Conservation (phyloP, 331 rosid species). For the Pyracantha coccinea region DNA sequence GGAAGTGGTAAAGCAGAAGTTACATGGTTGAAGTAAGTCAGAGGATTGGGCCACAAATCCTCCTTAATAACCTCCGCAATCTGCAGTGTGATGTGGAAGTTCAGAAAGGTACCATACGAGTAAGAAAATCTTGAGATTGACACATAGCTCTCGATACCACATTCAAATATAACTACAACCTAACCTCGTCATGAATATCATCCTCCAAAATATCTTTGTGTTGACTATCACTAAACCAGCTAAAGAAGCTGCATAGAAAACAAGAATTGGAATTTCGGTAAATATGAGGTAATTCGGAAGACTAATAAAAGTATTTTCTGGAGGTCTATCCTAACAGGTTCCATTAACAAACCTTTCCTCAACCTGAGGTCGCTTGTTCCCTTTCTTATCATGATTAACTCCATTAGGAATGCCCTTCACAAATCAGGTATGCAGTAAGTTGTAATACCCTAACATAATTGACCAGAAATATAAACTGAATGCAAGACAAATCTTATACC, state of each 20-base stretch:
- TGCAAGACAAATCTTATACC: conserved; percentile 28
- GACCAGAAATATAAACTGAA: not conserved
- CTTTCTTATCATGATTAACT: conserved; percentile 67
- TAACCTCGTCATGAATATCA: conserved; percentile 71
- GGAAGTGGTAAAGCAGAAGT: conserved; percentile 7
- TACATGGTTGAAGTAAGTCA: conserved; percentile 71
- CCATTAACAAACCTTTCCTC: conserved; percentile 62
- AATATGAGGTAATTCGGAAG: not conserved
- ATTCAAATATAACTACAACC: conserved; percentile 9
- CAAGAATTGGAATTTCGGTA: not conserved
- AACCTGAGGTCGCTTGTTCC: conserved; percentile 66
- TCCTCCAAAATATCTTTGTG: conserved; percentile 72
- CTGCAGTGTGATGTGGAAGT: conserved; percentile 34
- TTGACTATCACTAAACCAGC: conserved; percentile 73
- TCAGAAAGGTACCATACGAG: not conserved
- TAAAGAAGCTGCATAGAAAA: conserved; percentile 67
- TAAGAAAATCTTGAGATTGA: not conserved
- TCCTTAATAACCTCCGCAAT: conserved; percentile 87
- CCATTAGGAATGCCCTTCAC: conserved; percentile 73
- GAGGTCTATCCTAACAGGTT: not conserved
- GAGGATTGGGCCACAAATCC: conserved; percentile 94
- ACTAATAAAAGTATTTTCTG: not conserved
- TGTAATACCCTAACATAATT: not conserved
- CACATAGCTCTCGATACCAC: not conserved
- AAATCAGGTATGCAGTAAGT: conserved; percentile 4